These are phyloP conservation scores for Talaromyces borbonicus DNA, from an alignment of 495 filamentous ascomycete species.

Conservation along the genomic window DNA sequence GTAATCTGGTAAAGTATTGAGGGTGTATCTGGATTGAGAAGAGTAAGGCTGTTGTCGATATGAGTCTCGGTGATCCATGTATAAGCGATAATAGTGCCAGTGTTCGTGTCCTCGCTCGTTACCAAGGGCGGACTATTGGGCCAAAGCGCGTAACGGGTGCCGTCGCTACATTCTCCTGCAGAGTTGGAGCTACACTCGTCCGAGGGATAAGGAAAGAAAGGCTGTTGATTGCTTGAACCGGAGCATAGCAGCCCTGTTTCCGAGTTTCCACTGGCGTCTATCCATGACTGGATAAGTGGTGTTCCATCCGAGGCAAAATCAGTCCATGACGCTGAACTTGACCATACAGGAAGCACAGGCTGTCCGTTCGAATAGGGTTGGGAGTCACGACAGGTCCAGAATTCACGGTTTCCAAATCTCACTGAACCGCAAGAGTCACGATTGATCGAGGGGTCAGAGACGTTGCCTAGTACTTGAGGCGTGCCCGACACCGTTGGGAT, in stretches of 20 bases:
- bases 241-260: conserved; percentile 12
- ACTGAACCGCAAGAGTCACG: conserved; percentile 22
- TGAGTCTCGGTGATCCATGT: conserved; percentile 22
- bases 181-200: conserved; percentile 13
- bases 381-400: conserved; percentile 23
- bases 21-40: conserved; percentile 13
- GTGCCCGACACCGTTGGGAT: conserved; percentile 7
- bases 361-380: conserved; percentile 11
- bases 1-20: conserved; percentile 15
- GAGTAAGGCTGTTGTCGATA: conserved; percentile 12
- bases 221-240: conserved; percentile 13
- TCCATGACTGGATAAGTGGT: conserved; percentile 5
- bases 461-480: conserved; percentile 16
- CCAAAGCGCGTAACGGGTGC: conserved; percentile 18
- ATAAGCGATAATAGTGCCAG: conserved; percentile 14
- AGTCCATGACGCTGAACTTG: conserved; percentile 21
- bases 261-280: neutral
- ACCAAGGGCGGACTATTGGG: conserved; percentile 21
- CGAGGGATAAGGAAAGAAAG: conserved; percentile 17
- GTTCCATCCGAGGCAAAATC: conserved; percentile 11
- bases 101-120: conserved; percentile 9
- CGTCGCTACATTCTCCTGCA: conserved; percentile 16
- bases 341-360: conserved; percentile 12
- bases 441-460: conserved; percentile 18
- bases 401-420: conserved; percentile 14